Percentiles rank a stretch among this genome's conserved stretches.
Conservation (phyloP, 1,139 yeast genomes). For the Casaregolazyma suthepensis region DNA sequence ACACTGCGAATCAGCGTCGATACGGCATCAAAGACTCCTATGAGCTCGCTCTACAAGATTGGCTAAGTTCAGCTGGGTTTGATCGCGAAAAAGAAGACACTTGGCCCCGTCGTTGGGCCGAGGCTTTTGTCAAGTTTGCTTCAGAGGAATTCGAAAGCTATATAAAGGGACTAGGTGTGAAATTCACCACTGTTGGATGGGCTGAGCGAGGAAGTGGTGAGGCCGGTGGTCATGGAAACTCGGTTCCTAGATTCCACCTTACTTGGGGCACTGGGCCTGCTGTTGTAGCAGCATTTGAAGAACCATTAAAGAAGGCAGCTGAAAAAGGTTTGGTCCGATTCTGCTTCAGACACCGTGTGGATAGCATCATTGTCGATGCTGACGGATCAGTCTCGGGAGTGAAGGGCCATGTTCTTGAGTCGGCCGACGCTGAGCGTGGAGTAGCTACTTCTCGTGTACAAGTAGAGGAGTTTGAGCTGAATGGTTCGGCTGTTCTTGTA, state of each 20-base stretch:
- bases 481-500: not conserved
- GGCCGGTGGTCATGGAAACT: constrained; percentile 3
- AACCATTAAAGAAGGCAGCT: constrained; percentile 1
- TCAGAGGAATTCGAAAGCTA: constrained; percentile 3
- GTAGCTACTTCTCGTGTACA: constrained; percentile 1
- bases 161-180: constrained; percentile 1
- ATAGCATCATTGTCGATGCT: not conserved
- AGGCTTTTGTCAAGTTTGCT: constrained; percentile 4
- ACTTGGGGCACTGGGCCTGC: constrained; percentile 6
- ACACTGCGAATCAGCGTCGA: not conserved
- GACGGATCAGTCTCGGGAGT: constrained; percentile 1
- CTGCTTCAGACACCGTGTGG: constrained; percentile 4
- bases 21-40: not conserved
- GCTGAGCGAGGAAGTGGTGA: constrained; percentile 2
- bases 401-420: constrained; percentile 3
- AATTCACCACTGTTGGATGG: constrained; percentile 6
- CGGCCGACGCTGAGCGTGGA: constrained; percentile 1
- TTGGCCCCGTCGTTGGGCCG: constrained; percentile 6
- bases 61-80: constrained; percentile 4
- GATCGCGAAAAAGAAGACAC: constrained; percentile 3
- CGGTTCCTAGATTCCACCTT: constrained; percentile 5
- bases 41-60: constrained; percentile 4
- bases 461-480: not conserved
- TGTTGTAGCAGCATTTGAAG: not conserved
- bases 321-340: not conserved